These are phyloP conservation scores for Metschnikowia matae DNA, from an alignment of 805 yeast genomes.

Conservation along the genomic window DNA sequence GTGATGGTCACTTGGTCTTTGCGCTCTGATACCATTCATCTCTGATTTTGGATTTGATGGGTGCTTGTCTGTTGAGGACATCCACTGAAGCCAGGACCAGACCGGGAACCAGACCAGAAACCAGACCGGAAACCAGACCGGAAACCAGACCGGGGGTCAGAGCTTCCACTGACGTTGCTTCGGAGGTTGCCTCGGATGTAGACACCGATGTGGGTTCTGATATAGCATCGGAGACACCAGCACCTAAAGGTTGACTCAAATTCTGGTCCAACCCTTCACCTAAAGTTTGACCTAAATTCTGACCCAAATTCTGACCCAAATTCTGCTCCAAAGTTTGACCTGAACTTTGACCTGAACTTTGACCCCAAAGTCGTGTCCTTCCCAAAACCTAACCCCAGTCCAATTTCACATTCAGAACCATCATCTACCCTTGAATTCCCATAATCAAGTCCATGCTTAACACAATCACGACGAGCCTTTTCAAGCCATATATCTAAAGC, in stretches of 20 bases:
- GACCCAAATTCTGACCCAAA: too few relatives aligned
- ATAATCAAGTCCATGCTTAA: slow-evolving; percentile 13
- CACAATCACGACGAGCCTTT: slow-evolving; percentile 33
- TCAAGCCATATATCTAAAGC: slow-evolving; percentile 47
- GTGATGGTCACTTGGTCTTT: slow-evolving; percentile 54
- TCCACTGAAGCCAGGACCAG: not conserved
- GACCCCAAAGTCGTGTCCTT: not conserved
- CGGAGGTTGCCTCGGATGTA: too few relatives aligned
- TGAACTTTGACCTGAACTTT: not conserved
- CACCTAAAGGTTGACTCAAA: too few relatives aligned
- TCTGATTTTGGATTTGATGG: slow-evolving; percentile 33
- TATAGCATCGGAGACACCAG: too few relatives aligned
- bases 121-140: not conserved
- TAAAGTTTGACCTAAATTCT: too few relatives aligned
- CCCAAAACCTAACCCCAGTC: too few relatives aligned
- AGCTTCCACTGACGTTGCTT: too few relatives aligned
- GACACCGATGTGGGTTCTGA: too few relatives aligned
- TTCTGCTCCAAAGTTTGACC: not conserved
- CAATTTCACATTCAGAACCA: too few relatives aligned
- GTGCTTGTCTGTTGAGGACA: slow-evolving; percentile 35
- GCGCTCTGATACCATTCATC: slow-evolving; percentile 63
- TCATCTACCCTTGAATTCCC: too few relatives aligned
- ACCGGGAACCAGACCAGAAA: not conserved
- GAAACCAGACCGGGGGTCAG: not conserved
- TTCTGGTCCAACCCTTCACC: too few relatives aligned